Percentiles rank a stretch among this genome's conserved stretches.
These are phyloP conservation scores for Bondarzewia mesenterica DNA, from an alignment of 1,284 basidiomycete genomes.

Conservation along the genomic window DNA sequence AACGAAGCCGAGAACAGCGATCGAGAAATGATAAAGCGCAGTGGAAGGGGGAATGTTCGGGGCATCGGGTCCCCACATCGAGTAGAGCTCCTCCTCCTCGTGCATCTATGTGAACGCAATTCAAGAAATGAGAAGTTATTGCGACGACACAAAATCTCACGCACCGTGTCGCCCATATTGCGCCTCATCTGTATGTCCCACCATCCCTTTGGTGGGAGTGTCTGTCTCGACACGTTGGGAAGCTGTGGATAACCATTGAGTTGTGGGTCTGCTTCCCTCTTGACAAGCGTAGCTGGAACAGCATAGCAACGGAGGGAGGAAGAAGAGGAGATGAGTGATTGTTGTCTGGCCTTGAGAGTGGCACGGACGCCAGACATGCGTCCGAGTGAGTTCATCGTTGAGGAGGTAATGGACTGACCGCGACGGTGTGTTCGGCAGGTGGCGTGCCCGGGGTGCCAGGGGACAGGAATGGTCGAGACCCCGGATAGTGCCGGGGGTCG, in stretches of 20 bases:
- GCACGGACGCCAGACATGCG: conserved; percentile 18
- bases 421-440: not conserved
- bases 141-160: conserved; percentile 18
- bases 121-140: not conserved
- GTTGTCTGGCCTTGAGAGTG: conserved; percentile 1
- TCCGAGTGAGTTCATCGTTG: conserved; percentile 16
- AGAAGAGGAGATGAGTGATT: conserved; percentile 3
- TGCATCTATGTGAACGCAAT: conserved; percentile 48
- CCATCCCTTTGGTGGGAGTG: conserved; percentile 69
- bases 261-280: conserved; percentile 52
- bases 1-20: conserved; percentile 54
- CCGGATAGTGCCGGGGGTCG: not conserved
- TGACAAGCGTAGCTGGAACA: conserved; percentile 17
- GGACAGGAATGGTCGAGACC: not conserved
- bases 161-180: conserved; percentile 79
- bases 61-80: conserved; percentile 86
- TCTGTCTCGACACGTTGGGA: conserved; percentile 63
- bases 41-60: conserved; percentile 45
- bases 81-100: conserved; percentile 75
- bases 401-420: not conserved
- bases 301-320: conserved; percentile 23
- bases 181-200: conserved; percentile 76
- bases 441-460: not conserved
- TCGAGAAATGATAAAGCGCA: conserved; percentile 55
- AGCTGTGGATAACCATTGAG: conserved; percentile 72